Evolutionary conservation across 768 basidiomycete genomes (phyloP), one percentile per base, ranked within the genome.

Genomic region (Pleurotus sapidus): DNA sequence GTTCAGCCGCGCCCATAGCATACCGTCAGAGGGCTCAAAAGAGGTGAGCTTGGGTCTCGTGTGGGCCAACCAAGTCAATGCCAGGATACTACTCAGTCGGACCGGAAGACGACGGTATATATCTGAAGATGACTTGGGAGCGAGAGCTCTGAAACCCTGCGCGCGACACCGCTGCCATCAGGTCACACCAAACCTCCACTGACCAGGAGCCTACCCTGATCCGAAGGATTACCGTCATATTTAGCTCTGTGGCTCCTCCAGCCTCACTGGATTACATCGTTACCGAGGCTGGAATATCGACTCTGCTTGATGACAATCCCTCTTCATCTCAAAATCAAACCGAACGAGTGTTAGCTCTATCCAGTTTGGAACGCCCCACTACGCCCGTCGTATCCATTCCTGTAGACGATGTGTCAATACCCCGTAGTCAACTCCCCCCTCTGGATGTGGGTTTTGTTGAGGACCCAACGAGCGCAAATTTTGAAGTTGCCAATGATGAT

Each of bases 51-150:
- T 98, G 2, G 95, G 95, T 2, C 84, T 97, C 50, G 87, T 86
- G 7, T 98, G 96, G 96, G 90, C 95, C 14, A 98, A 96, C 69
- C 89, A 93, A 64, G 78, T 98, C 57, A 95, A 96, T 63, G 81
- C 79, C 3, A 83, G 96, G 20, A 80, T 98, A 46, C 87, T 96
- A 79, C 80, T 97, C 51, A 83, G 81, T 45, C 82, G 92, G 27
- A 95, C 94, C 0, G 82, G 82, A 8, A 77, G 92, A 59, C 78
- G 88, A 57, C 78, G 84, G 46, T 77, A 84, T 57, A 66, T 89
- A 24, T 71, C 76, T 55, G 75, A 75, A 40, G 60, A 57, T 23
- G 72, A 70, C 45, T 34, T 17, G 23, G 30, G 18, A 14, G 8
- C 55, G 57, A 67, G 75, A 74, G 65, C 72, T 59, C 54, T 59